Base-by-base conservation (phyloP, 352 stramenopile genomes). In the Pythium phragmitis region DNA sequence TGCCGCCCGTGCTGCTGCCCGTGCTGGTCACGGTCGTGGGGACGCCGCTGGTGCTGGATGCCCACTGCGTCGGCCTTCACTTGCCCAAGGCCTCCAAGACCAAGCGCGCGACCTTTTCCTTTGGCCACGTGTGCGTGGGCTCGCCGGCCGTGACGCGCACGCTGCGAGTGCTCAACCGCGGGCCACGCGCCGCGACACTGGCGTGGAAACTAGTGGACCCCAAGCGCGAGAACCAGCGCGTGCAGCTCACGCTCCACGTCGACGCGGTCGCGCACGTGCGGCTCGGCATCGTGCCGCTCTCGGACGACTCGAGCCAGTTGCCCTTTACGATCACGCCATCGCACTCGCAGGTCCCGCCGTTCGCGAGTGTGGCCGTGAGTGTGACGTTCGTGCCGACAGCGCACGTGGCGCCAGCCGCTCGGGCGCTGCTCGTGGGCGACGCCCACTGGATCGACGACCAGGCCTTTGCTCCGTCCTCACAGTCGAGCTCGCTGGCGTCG, bases 151-250 rank as follows among this genome's bases (percentile, higher is more conserved):
- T 89, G 51, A 88, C 76, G 11, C 69, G 66, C 3, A 82, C 74
- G 16, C 56, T 92, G 19, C 80, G 80, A 0, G 74, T 94, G n/a
- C 62, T 84, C 30, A 94, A 94, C 60, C 78, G 80, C 23, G 80
- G 82, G 0, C 85, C 85, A 0, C 80, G 85, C 41, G 66, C 70
- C 16, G 84, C 80, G 36, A 70, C 63, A 12, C 47, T 94, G 26
- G 73, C 72, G 57, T 92, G 83, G 83, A 78, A 81, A 49, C 46
- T 94, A 42, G 69, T 77, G 17, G 71, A 82, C 47, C 73, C 69
- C 46, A 73, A 71, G 6, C 61, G 60, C 23, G 79, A 89, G 53
- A 69, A 86, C 49, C 79, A 87, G 57, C 68, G 85, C 23, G 81
- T 92, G 9, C 68, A 56, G 13, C 68, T 90, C 19, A 74, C 80